A percentile compares a stretch with the other conserved stretches of the same genome.
Evolutionary conservation across 2,329 filamentous ascomycete genomes (phyloP).

Genomic region (Rutstroemia sp.): DNA sequence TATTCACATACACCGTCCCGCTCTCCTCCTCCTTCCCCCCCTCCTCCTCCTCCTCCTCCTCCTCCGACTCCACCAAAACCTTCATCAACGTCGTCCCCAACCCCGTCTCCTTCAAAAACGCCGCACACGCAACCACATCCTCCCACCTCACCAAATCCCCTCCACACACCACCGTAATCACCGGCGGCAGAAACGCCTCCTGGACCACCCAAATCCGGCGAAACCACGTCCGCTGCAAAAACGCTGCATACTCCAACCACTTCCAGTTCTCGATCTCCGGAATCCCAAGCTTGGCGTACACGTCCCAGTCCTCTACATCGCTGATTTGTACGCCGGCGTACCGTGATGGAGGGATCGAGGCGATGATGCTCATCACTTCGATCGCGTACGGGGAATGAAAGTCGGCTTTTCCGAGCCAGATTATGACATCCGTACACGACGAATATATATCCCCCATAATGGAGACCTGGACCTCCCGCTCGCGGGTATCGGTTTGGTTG

Average conservation of each 20-base stretch:
- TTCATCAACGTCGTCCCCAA: constrained; percentile 6
- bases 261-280: neutral
- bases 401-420: constrained; percentile 10
- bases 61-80: constrained; percentile 3
- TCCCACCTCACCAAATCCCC: constrained; percentile 6
- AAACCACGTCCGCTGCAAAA: constrained; percentile 12
- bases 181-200: constrained; percentile 9
- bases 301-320: constrained; percentile 1
- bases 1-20: constrained; percentile 4
- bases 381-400: constrained; percentile 1
- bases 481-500: constrained; percentile 10
- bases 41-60: neutral
- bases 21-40: neutral
- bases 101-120: constrained; percentile 6
- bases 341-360: neutral
- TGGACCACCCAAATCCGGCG: constrained; percentile 14
- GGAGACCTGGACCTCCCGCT: constrained; percentile 9
- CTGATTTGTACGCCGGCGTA: neutral
- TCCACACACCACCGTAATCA: constrained; percentile 5
- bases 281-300: constrained; percentile 7
- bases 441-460: constrained; percentile 13
- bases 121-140: constrained; percentile 5
- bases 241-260: constrained; percentile 12
- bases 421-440: constrained; percentile 7
- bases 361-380: neutral